Evolutionary conservation across 2,329 filamentous ascomycete genomes (phyloP), one percentile per base, ranked within the genome.

Genomic region (Cladosporium sp.): DNA sequence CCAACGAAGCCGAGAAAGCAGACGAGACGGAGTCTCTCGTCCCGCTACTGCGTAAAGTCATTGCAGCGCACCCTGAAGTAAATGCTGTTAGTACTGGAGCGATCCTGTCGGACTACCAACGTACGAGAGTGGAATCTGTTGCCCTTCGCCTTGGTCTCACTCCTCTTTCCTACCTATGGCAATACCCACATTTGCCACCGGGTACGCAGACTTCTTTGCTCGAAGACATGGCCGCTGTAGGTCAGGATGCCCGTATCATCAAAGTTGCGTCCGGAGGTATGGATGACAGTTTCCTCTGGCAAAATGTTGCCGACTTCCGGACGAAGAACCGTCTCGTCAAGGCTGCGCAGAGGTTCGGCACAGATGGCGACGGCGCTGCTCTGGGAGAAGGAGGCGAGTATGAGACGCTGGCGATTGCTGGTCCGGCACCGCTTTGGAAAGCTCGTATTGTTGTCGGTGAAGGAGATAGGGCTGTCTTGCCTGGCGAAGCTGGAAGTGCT

Each of bases 311-410:
- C 3, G 85, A 86, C 72, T 73, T 78, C 4, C 71, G 71, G 59
- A 80, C 83, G 10, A 79, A 85, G 64, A 74, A 72, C 60, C 79
- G 79, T 52, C 73, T 90, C 63, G 78, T 81, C 34, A 83, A 80
- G 68, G 82, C 87, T 0, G 83, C 92, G 75, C 80, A 82, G 59
- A 85, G 87, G 68, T 96, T 96, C 79, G 90, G 90, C 54, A 80
- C 84, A 68, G 81, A 80, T 73, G 81, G 86, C 67, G 80, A 84
- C 69, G 92, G 91, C 0, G 90, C 91, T 10, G 87, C 93, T 11
- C 80, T 98, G 21, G 95, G 95, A 0, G 95, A 98, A 77, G 95
- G 95, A 6, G 95, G 95, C 3, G 95, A 98, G 81, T 98, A 96
- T 78, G 95, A 98, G 84, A 98, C 93, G 34, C 81, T 98, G 62